A percentile compares a stretch with the other conserved stretches of the same genome.
Evolutionary conservation across 305 asterid species (phyloP).

Genomic region (Fraxinus xanthoxyloides): DNA sequence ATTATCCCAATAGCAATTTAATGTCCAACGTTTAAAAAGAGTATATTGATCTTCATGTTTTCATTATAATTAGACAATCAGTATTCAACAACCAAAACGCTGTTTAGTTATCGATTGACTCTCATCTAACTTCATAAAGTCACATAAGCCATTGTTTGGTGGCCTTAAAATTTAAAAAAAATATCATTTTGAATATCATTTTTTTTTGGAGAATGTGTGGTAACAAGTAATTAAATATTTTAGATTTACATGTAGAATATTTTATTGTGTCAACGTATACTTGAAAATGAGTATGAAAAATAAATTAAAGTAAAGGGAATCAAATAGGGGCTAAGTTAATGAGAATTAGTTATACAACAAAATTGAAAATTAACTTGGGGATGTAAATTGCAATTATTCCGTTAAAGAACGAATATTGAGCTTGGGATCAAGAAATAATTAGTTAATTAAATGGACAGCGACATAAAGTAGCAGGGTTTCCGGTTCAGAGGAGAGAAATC

Average conservation of each 20-base stretch:
- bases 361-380: not conserved
- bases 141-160: not conserved
- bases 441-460: constrained; percentile 33
- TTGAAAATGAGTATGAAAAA: too few species aligned
- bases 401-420: not conserved
- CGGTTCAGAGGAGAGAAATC: constrained; percentile 53
- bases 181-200: too few species aligned
- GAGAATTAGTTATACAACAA: too few species aligned
- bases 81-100: not conserved
- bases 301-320: too few species aligned
- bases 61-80: not conserved
- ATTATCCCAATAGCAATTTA: too few species aligned
- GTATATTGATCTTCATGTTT: not conserved
- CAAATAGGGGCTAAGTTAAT: too few species aligned
- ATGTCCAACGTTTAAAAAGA: too few species aligned
- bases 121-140: not conserved
- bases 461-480: constrained; percentile 69
- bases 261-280: too few species aligned
- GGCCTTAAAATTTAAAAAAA: too few species aligned
- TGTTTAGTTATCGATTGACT: not conserved
- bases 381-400: not conserved
- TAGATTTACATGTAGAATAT: too few species aligned
- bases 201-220: too few species aligned
- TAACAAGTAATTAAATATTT: too few species aligned
- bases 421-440: not conserved